phyloP scores from a whole-genome alignment of 805 yeast species.

The Grigorovia humatica region DNA sequence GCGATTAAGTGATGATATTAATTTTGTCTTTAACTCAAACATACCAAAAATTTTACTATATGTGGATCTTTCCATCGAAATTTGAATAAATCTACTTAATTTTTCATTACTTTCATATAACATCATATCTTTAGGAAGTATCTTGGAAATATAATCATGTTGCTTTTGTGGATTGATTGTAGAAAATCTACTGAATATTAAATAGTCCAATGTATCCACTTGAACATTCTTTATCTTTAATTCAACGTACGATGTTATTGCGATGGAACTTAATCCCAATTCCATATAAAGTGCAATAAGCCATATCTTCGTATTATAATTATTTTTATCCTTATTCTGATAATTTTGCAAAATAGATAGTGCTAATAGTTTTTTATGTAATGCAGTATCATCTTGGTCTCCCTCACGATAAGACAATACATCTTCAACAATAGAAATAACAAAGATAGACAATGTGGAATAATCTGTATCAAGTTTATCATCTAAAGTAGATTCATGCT shows the following conservation, averaged over 20 bases:
- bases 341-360: slow-evolving; percentile 51
- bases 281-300: slow-evolving; percentile 50
- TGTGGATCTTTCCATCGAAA: slow-evolving; percentile 48
- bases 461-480: slow-evolving; percentile 53
- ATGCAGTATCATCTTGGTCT: slow-evolving; percentile 8
- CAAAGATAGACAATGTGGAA: slow-evolving; percentile 56
- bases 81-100: slow-evolving; percentile 40
- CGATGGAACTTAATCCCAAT: slow-evolving; percentile 44
- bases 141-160: slow-evolving; percentile 18
- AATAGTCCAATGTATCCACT: slow-evolving; percentile 54
- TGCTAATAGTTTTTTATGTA: slow-evolving; percentile 30
- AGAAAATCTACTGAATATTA: slow-evolving; percentile 40
- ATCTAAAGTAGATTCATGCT: slow-evolving; percentile 29
- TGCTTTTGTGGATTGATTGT: slow-evolving; percentile 35
- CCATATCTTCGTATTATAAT: slow-evolving; percentile 65
- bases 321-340: slow-evolving; percentile 48
- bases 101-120: slow-evolving; percentile 42
- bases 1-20: slow-evolving; percentile 41
- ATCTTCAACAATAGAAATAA: slow-evolving; percentile 43
- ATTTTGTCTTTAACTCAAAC: slow-evolving; percentile 44
- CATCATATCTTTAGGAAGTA: slow-evolving; percentile 31
- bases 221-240: slow-evolving; percentile 69
- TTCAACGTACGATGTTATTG: slow-evolving; percentile 39
- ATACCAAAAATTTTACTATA: slow-evolving; percentile 62
- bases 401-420: slow-evolving; percentile 9